Evolutionary conservation across 352 stramenopile genomes (phyloP), one percentile per base, ranked within the genome.

Genomic region (Pythium vanterpoolii): DNA sequence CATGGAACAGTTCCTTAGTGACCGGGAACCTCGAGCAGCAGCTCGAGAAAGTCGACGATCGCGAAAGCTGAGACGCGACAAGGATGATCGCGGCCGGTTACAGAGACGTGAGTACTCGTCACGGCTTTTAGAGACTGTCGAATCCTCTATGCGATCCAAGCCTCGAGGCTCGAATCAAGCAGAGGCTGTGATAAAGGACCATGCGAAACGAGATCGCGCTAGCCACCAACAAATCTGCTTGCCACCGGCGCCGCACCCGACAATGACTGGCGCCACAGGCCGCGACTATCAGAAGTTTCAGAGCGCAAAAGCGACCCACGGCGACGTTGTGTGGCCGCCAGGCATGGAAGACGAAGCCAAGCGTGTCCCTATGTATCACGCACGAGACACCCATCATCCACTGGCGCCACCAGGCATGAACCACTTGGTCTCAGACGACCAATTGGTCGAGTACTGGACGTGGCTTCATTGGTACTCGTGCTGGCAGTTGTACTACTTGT

Each of bases 391-490:
- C 8, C 69, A 80, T 21, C 72, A 80, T 21, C 72, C 70, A 1
- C 69, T 84, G 0, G 71, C 60, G 19, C 77, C 76, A 21, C 75
- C 76, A 19, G 77, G 77, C 1, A 66, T 84, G 36, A 76, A 86
- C 23, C 64, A 80, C 14, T 51, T 87, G 5, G 76, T 86, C 38
- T 81, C 73, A 6, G 68, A 86, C 18, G 56, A 77, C 26, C 72
- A 88, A 43, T 68, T 75, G 66, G 45, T 64, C 0, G 76, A 87
- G 19, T 87, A 87, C 56, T 87, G 77, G 76, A 78, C 63, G 21
- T 88, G 78, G 76, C 51, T 88, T 43, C 75, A 86, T 40, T 88
- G 78, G 77, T 87, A 86, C 52, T 86, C 77, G 0, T 81, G 72
- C 30, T 86, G 77, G 77, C 77, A 87, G 30, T 56, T 87, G 31